Evolutionary conservation across 306 rosid species (phyloP), one percentile per base, ranked within the genome.

Genomic region (Inga oerstediana): DNA sequence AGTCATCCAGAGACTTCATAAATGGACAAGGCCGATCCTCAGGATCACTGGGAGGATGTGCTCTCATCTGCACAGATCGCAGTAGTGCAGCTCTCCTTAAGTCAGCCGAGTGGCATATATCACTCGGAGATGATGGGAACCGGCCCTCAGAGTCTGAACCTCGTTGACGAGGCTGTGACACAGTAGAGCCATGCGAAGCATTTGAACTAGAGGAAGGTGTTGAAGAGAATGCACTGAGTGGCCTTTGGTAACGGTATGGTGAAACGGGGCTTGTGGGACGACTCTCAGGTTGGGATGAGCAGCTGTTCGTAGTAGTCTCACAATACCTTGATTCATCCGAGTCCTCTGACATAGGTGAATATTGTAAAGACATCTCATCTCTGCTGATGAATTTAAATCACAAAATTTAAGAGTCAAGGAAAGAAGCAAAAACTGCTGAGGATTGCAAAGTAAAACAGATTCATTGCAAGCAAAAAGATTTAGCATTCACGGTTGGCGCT

Each of bases 341-440:
- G 86, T 96, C 99, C 84, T 96, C 99, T n/a, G 97, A 96, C 99
- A 96, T 94, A 0, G 98, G 99, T 74, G 98, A 96, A 86, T 94
- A 94, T 77, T 92, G 98, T 37, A 84, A 79, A 64, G 89, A 85
- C 90, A 94, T 83, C 54, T 96, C 98, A 87, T 96, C 99, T 90
- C 99, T 96, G 83, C 54, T 80, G 89, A 62, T 64, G 64, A 83
- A 46, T 24, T 72, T 32, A 48, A 80, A 65, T 61, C 58, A 73
- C 30, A 3, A 58, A 46, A 20, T 46, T 24, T 67, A 66, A 67
- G 49, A 34, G 59, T 48, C 56, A 70, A 45, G 58, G 22, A 1
- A 51, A 71, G 61, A 45, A 8, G 20, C 35, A 20, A 51, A 32
- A 51, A n/a, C 64, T 62, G 17, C 64, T n/a, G 22, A 56, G 35